These are phyloP conservation scores for Endotrypanum monterogeii DNA, from an alignment of 208 protist genomes.

Conservation along the genomic window DNA sequence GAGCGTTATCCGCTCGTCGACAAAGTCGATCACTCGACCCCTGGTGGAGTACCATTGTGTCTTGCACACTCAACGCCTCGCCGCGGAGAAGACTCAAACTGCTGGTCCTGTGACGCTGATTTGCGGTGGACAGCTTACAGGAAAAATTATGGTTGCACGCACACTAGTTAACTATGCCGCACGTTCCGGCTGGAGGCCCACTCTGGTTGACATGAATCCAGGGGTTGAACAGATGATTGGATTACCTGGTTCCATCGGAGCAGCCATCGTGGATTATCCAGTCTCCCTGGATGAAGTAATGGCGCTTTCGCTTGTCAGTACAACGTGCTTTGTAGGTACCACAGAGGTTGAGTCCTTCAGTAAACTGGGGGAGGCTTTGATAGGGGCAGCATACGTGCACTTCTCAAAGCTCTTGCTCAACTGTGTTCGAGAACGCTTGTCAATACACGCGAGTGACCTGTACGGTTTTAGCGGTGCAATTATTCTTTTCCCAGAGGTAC, in stretches of 20 bases:
- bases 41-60: slow-evolving; percentile 87
- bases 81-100: slow-evolving; percentile 39
- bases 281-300: slow-evolving; percentile 67
- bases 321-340: slow-evolving; percentile 79
- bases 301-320: slow-evolving; percentile 46
- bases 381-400: slow-evolving; percentile 66
- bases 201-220: slow-evolving; percentile 77
- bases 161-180: slow-evolving; percentile 80
- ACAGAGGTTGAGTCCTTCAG: slow-evolving; percentile 54
- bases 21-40: slow-evolving; percentile 51
- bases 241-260: slow-evolving; percentile 66
- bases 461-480: slow-evolving; percentile 76
- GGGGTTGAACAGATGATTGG: slow-evolving; percentile 52
- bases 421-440: slow-evolving; percentile 48
- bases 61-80: slow-evolving; percentile 51
- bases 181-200: slow-evolving; percentile 72
- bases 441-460: slow-evolving; percentile 48
- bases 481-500: slow-evolving; percentile 70
- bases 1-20: slow-evolving; percentile 51
- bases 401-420: slow-evolving; percentile 44
- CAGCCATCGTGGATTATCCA: slow-evolving; percentile 73
- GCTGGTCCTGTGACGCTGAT: slow-evolving; percentile 70
- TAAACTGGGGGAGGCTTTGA: slow-evolving; percentile 37
- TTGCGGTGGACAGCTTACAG: slow-evolving; percentile 55
- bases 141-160: slow-evolving; percentile 52